Base-by-base conservation (phyloP, 1,284 basidiomycete genomes). In the Malassezia sp. region DNA sequence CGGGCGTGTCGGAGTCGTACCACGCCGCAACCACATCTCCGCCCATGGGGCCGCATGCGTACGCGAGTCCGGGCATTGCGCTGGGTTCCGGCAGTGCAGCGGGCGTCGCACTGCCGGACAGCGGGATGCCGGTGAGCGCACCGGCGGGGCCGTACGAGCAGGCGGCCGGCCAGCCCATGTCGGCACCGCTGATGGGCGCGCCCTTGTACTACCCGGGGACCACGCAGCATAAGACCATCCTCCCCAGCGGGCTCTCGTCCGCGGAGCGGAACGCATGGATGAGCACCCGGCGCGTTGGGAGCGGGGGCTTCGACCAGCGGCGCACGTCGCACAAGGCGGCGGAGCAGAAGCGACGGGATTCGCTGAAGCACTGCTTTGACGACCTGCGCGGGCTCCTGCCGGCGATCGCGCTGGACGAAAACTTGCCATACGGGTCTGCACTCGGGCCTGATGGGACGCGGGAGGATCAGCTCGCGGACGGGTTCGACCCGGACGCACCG, bases 261-360 rank as follows among this genome's bases (percentile, higher is more conserved):
- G 53, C 53, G 10, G 62, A 63, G 12, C 53, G 59, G 18, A 54
- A 59, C 29, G 52, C 57, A 1, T 67, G 63, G 63, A 42, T 61
- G 45, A 33, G 47, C 9, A 43, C 56, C 39, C 58, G 57, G 21
- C 55, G 55, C 3, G 48, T 55, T 1, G 53, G 57, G 17, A 30
- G 32, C 22, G 47, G 42, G 18, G 60, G 59, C 0, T 42, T 68
- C 12, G 73, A 73, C 36, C 67, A 77, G n/a, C 79, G 84, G 47
- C 87, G 88, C 66, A 84, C 84, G 0, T 90, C 88, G 0, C 91
- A 97, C 73, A 96, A 96, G 72, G 86, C 84, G 1, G 91, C 91
- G 0, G 91, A 97, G 72, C 91, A 97, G 70, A 91, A 93, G 70
- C 81, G 91, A 17, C 80, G 91, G 4, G 91, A 97, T 72, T 87